A percentile compares a stretch with the other conserved stretches of the same genome.
Evolutionary conservation across 306 rosid species (phyloP).

Genomic region (Neltuma alba): DNA sequence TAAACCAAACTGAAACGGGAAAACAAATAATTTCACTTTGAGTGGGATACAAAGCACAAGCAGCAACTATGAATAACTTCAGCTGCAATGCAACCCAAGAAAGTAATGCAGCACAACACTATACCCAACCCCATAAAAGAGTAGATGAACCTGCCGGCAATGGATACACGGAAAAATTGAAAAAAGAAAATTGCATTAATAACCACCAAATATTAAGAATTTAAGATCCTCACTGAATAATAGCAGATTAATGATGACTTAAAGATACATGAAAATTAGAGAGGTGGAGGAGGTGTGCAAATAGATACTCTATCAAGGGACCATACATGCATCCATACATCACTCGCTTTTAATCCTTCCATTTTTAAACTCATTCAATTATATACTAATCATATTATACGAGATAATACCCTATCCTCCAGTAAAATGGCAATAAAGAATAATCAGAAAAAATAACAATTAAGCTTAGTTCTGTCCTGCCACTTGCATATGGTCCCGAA

Average conservation of each 20-base stretch:
- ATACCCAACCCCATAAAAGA: slow-evolving; percentile 86
- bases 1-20: slow-evolving; percentile 25
- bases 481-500: neutral
- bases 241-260: slow-evolving; percentile 2
- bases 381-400: slow-evolving; percentile 6
- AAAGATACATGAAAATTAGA: neutral
- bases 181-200: slow-evolving; percentile 15
- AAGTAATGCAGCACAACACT: slow-evolving; percentile 65
- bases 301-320: neutral
- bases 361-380: neutral
- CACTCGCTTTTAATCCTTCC: slow-evolving; percentile 2
- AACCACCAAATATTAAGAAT: slow-evolving; percentile 2
- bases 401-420: neutral
- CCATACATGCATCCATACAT: neutral
- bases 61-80: slow-evolving; percentile 84
- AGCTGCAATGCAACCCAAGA: slow-evolving; percentile 90
- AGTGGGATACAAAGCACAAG: slow-evolving; percentile 94
- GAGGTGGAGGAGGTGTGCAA: neutral
- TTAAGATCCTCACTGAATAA: slow-evolving; percentile 22
- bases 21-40: neutral
- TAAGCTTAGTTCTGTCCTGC: neutral
- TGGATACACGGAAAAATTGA: neutral
- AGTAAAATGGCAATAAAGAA: slow-evolving; percentile 11
- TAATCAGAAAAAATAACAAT: slow-evolving; percentile 16
- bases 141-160: slow-evolving; percentile 84